Conservation (phyloP, 148 eudicot genomes). For the Rhododendron mucronatum region DNA sequence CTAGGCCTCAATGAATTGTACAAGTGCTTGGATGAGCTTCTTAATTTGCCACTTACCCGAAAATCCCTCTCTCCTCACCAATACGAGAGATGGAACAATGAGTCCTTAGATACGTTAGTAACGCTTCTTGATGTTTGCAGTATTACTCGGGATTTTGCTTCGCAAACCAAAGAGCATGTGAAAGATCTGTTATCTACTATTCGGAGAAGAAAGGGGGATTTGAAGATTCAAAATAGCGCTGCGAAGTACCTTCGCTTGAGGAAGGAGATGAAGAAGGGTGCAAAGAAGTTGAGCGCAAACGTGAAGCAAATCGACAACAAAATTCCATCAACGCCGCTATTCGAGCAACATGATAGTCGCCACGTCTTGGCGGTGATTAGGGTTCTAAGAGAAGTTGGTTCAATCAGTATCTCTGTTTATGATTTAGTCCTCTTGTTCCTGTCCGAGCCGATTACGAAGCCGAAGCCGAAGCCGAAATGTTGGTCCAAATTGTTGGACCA, state of each 20-base stretch:
- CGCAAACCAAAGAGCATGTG: slow-evolving; percentile 30
- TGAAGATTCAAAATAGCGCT: slow-evolving; percentile 11
- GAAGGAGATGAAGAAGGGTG: slow-evolving; percentile 31
- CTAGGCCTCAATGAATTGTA: slow-evolving; percentile 37
- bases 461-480: slow-evolving; percentile 15
- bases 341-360: slow-evolving; percentile 1
- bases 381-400: slow-evolving; percentile 26
- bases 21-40: slow-evolving; percentile 37
- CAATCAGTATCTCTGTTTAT: slow-evolving; percentile 17
- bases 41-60: slow-evolving; percentile 36
- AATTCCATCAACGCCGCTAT: slow-evolving; percentile 2
- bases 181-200: slow-evolving; percentile 35
- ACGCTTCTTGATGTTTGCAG: slow-evolving; percentile 48
- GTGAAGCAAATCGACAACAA: slow-evolving; percentile 30
- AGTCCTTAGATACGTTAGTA: slow-evolving; percentile 31
- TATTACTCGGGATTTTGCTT: slow-evolving; percentile 23
- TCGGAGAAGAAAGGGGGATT: slow-evolving; percentile 34
- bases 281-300: slow-evolving; percentile 25
- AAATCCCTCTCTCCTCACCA: slow-evolving; percentile 31
- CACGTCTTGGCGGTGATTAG: background rate
- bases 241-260: slow-evolving; percentile 13
- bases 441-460: slow-evolving; percentile 25
- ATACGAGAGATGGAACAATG: slow-evolving; percentile 28
- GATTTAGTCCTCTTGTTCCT: slow-evolving; percentile 29
- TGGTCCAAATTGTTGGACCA: slow-evolving; percentile 31